Base-by-base conservation (phyloP, 345 rosid species). In the Brassica carinata region DNA sequence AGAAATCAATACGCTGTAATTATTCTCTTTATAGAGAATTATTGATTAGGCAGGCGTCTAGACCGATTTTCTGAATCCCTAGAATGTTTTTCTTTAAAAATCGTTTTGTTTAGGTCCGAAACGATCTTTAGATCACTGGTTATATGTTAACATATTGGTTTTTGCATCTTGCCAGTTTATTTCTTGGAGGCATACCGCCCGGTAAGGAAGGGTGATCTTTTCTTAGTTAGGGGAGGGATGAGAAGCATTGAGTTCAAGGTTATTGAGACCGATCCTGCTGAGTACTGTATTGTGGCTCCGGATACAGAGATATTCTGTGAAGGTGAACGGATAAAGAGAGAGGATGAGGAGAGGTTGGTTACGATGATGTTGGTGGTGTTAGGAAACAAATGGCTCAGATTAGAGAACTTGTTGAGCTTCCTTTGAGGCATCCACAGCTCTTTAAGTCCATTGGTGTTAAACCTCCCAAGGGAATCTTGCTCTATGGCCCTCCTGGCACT, bases 341-440 rank as follows among this genome's bases (percentile, higher is more conserved):
- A 90, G 30, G 95, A 90, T 72, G 92, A 90, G 75, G 91, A 89
- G 5, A 89, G 91, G 74, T 89, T 48, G 91, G 94, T 17, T 90
- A 90, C 84, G 95, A 90, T 87, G 95, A 90, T 77, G 95, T 89
- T 7, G 92, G 92, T 81, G 92, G 94, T 79, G 91, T 90, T 33
- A 75, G 92, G 66, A 90, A 87, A 80, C 94, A 90, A 73, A 89
- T 85, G 90, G 92, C 92, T 77, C 92, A 89, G 83, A 90, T 89
- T 81, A 86, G 92, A 18, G 94, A 90, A 83, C 81, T 90, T 64
- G 91, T 90, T 68, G 94, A 89, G 85, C 83, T 90, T 5, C 92
- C 92, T 2, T 67, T 90, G 26, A 87, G 92, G 82, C 91, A 89
- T 81, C 94, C 91, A 58, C 92, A 90, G 36, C 94, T 90, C 3